These are phyloP conservation scores for Phytophthora sansomeana DNA, from an alignment of 352 stramenopile genomes.

Conservation along the genomic window DNA sequence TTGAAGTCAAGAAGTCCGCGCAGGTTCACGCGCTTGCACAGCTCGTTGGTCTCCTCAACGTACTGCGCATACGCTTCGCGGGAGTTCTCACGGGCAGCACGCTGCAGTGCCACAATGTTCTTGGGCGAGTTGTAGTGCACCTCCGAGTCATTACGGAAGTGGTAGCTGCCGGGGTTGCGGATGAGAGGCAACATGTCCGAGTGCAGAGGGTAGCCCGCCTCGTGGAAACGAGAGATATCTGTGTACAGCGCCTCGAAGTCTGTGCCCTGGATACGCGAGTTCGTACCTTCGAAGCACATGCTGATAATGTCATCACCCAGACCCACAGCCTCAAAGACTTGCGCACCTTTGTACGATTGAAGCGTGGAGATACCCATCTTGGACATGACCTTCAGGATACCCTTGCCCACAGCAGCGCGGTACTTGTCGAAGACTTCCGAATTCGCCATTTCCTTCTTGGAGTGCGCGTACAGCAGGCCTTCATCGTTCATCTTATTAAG, in stretches of 20 bases:
- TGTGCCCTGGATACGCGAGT: conserved; percentile 92
- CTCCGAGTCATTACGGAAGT: conserved; percentile 95
- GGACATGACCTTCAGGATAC: conserved; percentile 84
- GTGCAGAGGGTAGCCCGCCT: conserved; percentile 88
- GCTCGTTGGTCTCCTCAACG: conserved; percentile 90
- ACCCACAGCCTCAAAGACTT: conserved; percentile 97
- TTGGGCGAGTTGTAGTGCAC: conserved; percentile 96
- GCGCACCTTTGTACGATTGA: conserved; percentile 95
- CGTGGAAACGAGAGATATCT: conserved; percentile 94
- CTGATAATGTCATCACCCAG: conserved; percentile 93
- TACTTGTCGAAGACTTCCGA: conserved; percentile 76
- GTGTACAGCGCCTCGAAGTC: conserved; percentile 96
- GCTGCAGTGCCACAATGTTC: conserved; percentile 96
- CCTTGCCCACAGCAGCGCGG: conserved; percentile 70
- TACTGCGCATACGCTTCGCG: conserved; percentile 95
- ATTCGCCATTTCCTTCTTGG: conserved; percentile 60
- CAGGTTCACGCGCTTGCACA: conserved; percentile 91
- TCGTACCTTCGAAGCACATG: conserved; percentile 88
- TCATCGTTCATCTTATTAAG: conserved; percentile 96
- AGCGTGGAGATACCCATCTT: conserved; percentile 98
- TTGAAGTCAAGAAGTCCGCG: conserved; percentile 96
- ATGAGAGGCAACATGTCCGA: conserved; percentile 86
- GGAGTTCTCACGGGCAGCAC: conserved; percentile 93
- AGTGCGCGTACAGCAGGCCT: conserved; percentile 81
- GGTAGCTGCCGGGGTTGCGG: conserved; percentile 96